A percentile compares a stretch with the other conserved stretches of the same genome.
Conservation (phyloP, 1,139 yeast genomes). For the Blastobotrys arbuscula region DNA sequence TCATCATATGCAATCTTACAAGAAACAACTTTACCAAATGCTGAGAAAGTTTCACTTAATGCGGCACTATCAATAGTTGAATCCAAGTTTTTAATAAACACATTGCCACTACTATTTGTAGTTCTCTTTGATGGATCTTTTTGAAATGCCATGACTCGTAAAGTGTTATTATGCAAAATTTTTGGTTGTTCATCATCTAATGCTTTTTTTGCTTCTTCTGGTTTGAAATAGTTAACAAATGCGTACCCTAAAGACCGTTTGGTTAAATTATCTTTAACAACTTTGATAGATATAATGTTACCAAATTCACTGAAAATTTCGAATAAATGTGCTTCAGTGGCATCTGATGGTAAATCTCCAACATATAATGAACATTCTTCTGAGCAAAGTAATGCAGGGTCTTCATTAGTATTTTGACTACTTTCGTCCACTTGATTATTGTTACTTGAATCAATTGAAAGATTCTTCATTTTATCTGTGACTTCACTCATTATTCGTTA, state of each 20-base stretch:
- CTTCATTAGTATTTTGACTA: background rate
- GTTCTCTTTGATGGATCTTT: slow-evolving; percentile 80
- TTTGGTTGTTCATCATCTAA: slow-evolving; percentile 76
- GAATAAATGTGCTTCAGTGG: slow-evolving; percentile 77
- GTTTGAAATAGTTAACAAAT: slow-evolving; percentile 78
- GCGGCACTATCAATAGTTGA: slow-evolving; percentile 59
- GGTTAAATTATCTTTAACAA: slow-evolving; percentile 85
- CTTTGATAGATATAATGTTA: slow-evolving; percentile 80
- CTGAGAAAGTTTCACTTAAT: slow-evolving; percentile 55
- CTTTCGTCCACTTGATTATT: background rate
- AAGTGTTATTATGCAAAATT: slow-evolving; percentile 76
- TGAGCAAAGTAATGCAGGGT: slow-evolving; percentile 2
- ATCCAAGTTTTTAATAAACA: slow-evolving; percentile 49
- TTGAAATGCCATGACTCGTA: slow-evolving; percentile 93
- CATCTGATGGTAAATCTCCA: slow-evolving; percentile 80
- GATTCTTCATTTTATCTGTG: background rate
- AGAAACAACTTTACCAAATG: slow-evolving; percentile 57
- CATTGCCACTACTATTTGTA: slow-evolving; percentile 30
- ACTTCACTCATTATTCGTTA: background rate
- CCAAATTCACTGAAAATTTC: slow-evolving; percentile 82
- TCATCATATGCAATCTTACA: slow-evolving; percentile 54
- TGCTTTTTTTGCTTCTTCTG: slow-evolving; percentile 77
- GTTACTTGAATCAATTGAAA: background rate
- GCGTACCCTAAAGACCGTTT: slow-evolving; percentile 89
- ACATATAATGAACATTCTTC: slow-evolving; percentile 59